Base-by-base conservation (phyloP, 352 stramenopile species). In the Phytopythium ostracodes region DNA sequence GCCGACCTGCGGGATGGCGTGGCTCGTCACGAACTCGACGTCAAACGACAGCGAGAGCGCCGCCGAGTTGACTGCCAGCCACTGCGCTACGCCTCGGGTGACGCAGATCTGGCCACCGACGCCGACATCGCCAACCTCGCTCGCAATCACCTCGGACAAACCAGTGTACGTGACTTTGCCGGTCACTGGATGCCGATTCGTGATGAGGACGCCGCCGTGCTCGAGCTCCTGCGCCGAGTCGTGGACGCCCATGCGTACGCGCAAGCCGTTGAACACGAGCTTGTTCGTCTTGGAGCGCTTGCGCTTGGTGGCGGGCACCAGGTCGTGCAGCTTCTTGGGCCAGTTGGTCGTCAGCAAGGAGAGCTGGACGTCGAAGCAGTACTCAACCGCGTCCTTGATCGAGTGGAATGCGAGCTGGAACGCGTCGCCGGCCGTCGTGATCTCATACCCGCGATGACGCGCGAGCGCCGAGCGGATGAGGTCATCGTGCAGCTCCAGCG, bases 361-460 rank as follows among this genome's bases (percentile, higher is more conserved):
- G 20, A 86, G 49, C 40, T 89, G 80, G 12, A 87, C 71, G 20
- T 80, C 64, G 6, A 77, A 60, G 60, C 76, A 86, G 56, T 87
- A 87, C 46, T 82, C 76, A 12, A 85, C 76, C 0, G 80, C 80
- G 42, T 85, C 76, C 27, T 79, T 66, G 50, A 81, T 72, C 20
- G 51, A 73, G 54, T 84, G 78, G 43, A 88, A 87, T 3, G 80
- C 75, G 17, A 89, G 72, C 59, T 89, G 74, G 52, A 89, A 89
- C 17, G 78, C 67, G 62, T 87, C 76, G 15, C 76, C 78, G 6
- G 61, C 69, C 12, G 78, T 89, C 31, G 76, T 84, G 60, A 88
- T 87, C 56, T 89, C 80, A 56, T 88, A 88, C 2, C 77, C 71
- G 24, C 59, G 72, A 44, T 74, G 78, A 15, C 72, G 66, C 5